Evolutionary conservation across 495 filamentous ascomycete species (phyloP).

Genomic region (Hypoxylon intermedium): DNA sequence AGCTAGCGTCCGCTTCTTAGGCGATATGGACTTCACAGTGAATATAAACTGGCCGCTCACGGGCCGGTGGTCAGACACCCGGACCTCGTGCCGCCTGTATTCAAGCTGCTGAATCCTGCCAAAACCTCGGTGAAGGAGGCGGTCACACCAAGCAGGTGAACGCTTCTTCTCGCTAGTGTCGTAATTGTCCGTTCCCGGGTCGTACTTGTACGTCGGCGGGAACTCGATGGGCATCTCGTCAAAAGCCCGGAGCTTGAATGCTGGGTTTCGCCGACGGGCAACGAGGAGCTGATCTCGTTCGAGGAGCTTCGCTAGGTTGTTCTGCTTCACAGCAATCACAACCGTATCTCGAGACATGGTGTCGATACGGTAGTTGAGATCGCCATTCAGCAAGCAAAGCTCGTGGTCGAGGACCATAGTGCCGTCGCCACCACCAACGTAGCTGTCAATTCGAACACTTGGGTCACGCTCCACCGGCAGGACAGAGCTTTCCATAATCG

Average conservation of each 20-base stretch:
- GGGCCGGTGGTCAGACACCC: conserved; percentile 89
- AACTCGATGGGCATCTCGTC: conserved; percentile 87
- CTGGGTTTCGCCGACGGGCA: conserved; percentile 83
- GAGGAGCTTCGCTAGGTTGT: conserved; percentile 87
- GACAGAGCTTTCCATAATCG: conserved; percentile 79
- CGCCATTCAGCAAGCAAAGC: conserved; percentile 92
- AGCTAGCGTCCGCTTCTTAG: conserved; percentile 64
- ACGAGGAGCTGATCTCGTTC: conserved; percentile 94
- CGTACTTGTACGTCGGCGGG: conserved; percentile 97
- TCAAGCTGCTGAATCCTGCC: conserved; percentile 85
- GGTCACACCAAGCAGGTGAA: conserved; percentile 96
- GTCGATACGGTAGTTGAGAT: conserved; percentile 98
- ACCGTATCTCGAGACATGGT: conserved; percentile 93
- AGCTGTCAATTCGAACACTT: conserved; percentile 71
- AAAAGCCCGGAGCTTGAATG: conserved; percentile 85
- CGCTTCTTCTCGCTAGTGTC: conserved; percentile 94
- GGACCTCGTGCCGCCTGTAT: conserved; percentile 86
- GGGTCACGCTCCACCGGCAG: conserved; percentile 72
- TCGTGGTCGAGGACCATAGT: conserved; percentile 97
- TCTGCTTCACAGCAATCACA: conserved; percentile 77
- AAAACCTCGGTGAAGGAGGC: conserved; percentile 82
- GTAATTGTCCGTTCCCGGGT: conserved; percentile 92
- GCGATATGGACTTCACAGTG: conserved; percentile 78
- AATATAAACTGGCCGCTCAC: conserved; percentile 85
- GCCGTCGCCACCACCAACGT: conserved; percentile 88